Base-by-base conservation (phyloP, 192 early-diverging fungal genomes). In the Coemansia sp. region DNA sequence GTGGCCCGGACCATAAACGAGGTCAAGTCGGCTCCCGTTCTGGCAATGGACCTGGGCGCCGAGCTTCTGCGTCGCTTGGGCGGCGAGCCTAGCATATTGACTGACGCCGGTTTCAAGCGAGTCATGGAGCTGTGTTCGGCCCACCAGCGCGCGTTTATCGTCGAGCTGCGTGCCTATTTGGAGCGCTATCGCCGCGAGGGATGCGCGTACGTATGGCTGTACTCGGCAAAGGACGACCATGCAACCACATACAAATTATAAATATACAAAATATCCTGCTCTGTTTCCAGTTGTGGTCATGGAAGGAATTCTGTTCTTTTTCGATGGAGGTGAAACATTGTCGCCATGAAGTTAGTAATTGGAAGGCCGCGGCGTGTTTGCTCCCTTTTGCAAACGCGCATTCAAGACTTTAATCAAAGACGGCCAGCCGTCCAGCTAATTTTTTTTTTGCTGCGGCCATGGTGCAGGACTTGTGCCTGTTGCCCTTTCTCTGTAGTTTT, bases 151-250 rank as follows among this genome's bases (percentile, higher is more conserved):
- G 71, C 80, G 8, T 78, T 80, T 23, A 64, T 84, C 36, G 59
- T 78, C 8, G 81, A 84, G 68, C 45, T 82, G 19, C 52, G 78
- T 11, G 63, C 82, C 3, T 39, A 53, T 22, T 66, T 80, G 38
- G 57, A 60, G 60, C 53, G 59, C 8, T 59, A 65, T 11, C 43
- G 38, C 10, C 61, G 69, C n/a, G 62, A 77, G 23, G 64, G 61
- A 1, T 66, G 67, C 17, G 49, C 55, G 30, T 83, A 78, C 57
- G 76, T 90, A 7, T 90, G 88, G 88, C 60, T 90, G 14, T 88
- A 90, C 61, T 84, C 85, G 0, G 78, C 83, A 43, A 80, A 81
- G 41, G 84, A 83, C 66, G 84, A 90, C 31, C 79, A 67, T 53
- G 80, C 81, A 7, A 59, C 82, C 14, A 68, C 83, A 7, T 90